phyloP scores from a whole-genome alignment of 2,329 filamentous ascomycete genomes.

The Epichloe scottii region DNA sequence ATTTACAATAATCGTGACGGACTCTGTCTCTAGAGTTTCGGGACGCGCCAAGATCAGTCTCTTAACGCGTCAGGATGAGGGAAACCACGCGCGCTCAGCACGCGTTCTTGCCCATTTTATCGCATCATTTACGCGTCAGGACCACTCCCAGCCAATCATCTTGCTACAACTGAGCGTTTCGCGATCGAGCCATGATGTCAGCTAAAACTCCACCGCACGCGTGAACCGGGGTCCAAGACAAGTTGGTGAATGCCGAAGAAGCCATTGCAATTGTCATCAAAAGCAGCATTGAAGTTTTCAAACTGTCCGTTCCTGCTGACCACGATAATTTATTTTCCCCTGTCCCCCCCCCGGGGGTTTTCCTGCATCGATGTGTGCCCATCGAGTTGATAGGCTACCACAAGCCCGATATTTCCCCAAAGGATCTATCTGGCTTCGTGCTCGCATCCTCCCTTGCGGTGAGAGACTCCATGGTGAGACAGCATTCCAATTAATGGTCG shows the following conservation, averaged over 20 bases:
- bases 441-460: too few species aligned
- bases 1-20: background rate
- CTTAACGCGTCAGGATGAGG: background rate
- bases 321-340: too few species aligned
- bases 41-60: background rate
- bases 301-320: background rate
- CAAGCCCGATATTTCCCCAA: too few species aligned
- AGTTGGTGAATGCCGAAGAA: too few species aligned
- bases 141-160: background rate
- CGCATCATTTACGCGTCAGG: constrained; percentile 1
- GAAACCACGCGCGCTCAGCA: background rate
- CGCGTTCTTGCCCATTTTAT: background rate
- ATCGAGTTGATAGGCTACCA: too few species aligned
- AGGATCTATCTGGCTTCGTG: too few species aligned
- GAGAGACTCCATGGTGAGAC: too few species aligned
- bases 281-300: too few species aligned
- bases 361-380: too few species aligned
- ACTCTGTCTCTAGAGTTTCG: background rate
- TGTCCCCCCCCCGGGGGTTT: too few species aligned
- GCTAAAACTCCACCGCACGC: background rate
- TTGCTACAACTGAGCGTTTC: background rate
- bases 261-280: background rate
- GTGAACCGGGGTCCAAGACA: too few species aligned
- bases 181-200: background rate
- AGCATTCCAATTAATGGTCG: too few species aligned